Evolutionary conservation across 371 early-diverging fungal species (phyloP), one percentile per base, ranked within the genome.

Genomic region (Apophysomyces sp.): DNA sequence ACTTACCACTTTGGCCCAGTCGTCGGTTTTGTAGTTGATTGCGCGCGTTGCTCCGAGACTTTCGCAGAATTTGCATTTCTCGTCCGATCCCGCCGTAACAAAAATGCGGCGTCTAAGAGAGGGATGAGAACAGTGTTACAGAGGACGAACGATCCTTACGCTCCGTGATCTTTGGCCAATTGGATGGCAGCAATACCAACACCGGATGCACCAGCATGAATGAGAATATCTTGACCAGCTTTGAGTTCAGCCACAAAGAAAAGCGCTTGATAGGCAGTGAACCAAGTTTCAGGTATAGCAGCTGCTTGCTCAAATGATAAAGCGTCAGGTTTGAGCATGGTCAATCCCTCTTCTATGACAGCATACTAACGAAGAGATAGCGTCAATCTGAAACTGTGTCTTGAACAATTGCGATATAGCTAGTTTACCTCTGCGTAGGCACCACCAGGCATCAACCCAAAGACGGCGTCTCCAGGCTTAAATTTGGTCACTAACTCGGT

Each of bases 111-210:
- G 49, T 2, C 49, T 44, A 34, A 34, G 13, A 11, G 34, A 34
- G 13, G 4, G 49, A 6, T 16, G 18, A 21, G 0, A 16, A 21
- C 27, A 32, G 52, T 53, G 29, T 26, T 32, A 12, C 4, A 3
- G 15, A 44, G 16, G 6, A 15, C 2, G 16, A 7, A n/a, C 3
- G 6, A 4, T 49, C 73, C 81, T 80, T 82, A 87, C 85, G 92
- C 90, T 16, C 84, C 84, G 26, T 78, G 73, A 28, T 71, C 55
- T 61, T 85, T 88, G 12, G 91, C 91, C 18, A 93, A 71, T 71
- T 93, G 92, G 62, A 93, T 90, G n/a, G 89, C 88, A 16, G 89
- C 88, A 15, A 87, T 81, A 12, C 91, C 90, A 8, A 93, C 92
- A 37, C 90, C 91, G 5, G 86, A 85, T 1, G 91, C 91, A 24